Conservation (phyloP, 495 filamentous ascomycete genomes). For the Penicillium dipodomyicola region DNA sequence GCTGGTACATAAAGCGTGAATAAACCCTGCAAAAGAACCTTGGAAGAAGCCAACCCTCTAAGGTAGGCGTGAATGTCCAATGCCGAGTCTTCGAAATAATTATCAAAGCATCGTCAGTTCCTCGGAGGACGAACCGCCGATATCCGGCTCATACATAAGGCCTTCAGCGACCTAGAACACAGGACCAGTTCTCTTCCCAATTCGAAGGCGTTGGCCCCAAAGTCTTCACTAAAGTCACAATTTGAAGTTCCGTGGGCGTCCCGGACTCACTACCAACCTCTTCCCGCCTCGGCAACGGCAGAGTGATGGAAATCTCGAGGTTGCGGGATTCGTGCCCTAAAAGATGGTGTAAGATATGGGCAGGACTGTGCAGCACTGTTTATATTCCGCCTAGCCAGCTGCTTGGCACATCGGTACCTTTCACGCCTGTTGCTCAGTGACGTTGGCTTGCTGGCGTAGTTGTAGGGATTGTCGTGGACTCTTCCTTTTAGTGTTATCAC, state of each 20-base stretch:
- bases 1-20: not conserved
- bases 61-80: not conserved
- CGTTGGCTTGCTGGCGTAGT: not conserved
- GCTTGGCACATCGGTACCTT: too few relatives aligned
- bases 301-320: too few relatives aligned
- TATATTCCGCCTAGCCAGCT: too few relatives aligned
- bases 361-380: too few relatives aligned
- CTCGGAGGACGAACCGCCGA: not conserved
- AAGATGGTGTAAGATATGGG: too few relatives aligned
- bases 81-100: not conserved
- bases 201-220: too few relatives aligned
- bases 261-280: too few relatives aligned
- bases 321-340: too few relatives aligned
- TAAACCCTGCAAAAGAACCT: not conserved
- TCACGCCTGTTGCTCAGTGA: too few relatives aligned
- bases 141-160: not conserved
- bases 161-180: conserved; percentile 38
- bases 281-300: conserved; percentile 32
- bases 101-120: not conserved
- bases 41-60: not conserved
- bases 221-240: not conserved
- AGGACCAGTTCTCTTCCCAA: conserved; percentile 13
- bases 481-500: not conserved
- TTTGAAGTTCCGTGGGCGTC: too few relatives aligned
- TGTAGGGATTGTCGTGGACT: not conserved